phyloP scores from a whole-genome alignment of 345 rosid species.

The Eucalyptus pumila region DNA sequence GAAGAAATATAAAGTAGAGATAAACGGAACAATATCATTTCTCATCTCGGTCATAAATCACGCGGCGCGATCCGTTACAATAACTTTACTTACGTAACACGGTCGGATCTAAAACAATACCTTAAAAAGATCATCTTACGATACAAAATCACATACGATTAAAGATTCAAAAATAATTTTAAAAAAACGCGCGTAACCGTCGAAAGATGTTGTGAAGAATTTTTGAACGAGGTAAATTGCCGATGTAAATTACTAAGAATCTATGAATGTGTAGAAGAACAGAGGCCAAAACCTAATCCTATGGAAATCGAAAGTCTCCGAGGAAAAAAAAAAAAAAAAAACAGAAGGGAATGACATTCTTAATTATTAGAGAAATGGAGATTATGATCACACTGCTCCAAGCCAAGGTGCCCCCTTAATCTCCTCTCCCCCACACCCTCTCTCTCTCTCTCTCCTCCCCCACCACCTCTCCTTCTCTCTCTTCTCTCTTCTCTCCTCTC shows the following conservation, averaged over 20 bases:
- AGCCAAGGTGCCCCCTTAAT: neutral
- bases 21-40: neutral
- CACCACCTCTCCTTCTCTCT: neutral
- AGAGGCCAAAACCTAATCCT: neutral
- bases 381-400: neutral
- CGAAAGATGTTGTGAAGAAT: neutral
- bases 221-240: neutral
- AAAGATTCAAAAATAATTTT: too few species aligned
- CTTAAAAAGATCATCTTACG: neutral
- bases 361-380: neutral
- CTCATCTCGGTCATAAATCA: neutral
- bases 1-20: neutral
- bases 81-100: neutral
- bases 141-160: neutral
- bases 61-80: rapidly evolving
- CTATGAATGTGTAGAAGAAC: neutral
- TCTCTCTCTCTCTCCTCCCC: neutral
- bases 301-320: neutral
- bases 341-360: neutral
- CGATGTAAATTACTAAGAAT: neutral
- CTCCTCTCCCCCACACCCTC: neutral
- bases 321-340: neutral
- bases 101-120: neutral
- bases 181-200: too few species aligned
- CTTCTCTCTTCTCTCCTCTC: neutral